These are phyloP conservation scores for Aspergillus biplanus DNA, from an alignment of 495 filamentous ascomycete species.

Conservation along the genomic window DNA sequence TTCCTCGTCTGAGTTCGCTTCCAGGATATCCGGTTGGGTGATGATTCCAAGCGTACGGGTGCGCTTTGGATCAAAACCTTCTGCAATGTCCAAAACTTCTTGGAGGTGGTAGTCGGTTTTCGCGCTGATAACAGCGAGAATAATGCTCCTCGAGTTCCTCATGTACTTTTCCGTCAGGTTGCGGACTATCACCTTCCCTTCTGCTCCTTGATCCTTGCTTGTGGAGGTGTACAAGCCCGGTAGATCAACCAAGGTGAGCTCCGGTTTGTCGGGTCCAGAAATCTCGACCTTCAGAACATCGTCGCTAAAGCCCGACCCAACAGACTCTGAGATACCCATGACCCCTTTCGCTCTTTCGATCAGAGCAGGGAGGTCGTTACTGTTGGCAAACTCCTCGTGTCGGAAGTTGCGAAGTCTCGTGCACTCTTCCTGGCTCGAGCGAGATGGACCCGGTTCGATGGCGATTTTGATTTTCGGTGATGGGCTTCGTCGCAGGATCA, in stretches of 20 bases:
- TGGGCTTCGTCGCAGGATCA: conserved; percentile 49
- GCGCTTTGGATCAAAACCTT: conserved; percentile 43
- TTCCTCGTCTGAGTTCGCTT: conserved; percentile 44
- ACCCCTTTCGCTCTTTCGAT: conserved; percentile 50
- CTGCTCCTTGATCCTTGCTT: conserved; percentile 34
- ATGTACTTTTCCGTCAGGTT: conserved; percentile 64
- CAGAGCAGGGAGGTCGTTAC: conserved; percentile 39
- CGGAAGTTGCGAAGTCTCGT: conserved; percentile 20
- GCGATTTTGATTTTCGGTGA: conserved; percentile 39
- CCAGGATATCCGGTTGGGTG: conserved; percentile 50
- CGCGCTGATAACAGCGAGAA: conserved; percentile 64
- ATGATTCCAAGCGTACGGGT: conserved; percentile 58
- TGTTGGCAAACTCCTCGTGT: conserved; percentile 21
- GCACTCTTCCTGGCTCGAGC: conserved; percentile 19
- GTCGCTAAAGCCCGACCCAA: conserved; percentile 52
- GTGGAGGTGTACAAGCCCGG: conserved; percentile 60
- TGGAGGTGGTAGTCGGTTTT: conserved; percentile 56
- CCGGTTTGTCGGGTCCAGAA: conserved; percentile 57
- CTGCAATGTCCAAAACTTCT: conserved; percentile 45
- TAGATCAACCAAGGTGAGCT: conserved; percentile 70
- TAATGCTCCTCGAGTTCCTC: conserved; percentile 56
- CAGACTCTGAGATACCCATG: conserved; percentile 49
- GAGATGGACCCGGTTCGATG: conserved; percentile 44
- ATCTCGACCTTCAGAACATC: conserved; percentile 70
- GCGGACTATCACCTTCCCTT: conserved; percentile 49